Conservation (phyloP, 805 yeast genomes). For the Brettanomyces nanus region DNA sequence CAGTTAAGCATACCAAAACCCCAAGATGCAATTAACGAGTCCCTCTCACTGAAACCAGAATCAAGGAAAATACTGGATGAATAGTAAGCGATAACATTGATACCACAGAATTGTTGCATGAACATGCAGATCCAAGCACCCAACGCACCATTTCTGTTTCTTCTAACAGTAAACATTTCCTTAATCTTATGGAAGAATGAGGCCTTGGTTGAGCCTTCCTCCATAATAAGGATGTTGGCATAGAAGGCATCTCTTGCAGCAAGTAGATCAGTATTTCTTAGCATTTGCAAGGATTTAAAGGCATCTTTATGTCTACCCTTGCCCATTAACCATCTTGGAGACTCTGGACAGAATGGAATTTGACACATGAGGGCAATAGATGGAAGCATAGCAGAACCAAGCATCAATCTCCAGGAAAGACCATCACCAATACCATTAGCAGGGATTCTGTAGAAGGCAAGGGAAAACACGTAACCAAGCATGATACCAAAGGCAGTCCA, state of each 20-base stretch:
- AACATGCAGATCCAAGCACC: slow-evolving; percentile 81
- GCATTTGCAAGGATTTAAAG: slow-evolving; percentile 37
- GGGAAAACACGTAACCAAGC: slow-evolving; percentile 58
- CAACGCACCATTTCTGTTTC: slow-evolving; percentile 76
- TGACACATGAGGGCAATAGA: slow-evolving; percentile 53
- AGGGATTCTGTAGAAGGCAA: slow-evolving; percentile 54
- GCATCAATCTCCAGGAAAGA: slow-evolving; percentile 64
- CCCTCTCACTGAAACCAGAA: slow-evolving; percentile 53
- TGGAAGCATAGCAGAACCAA: slow-evolving; percentile 61
- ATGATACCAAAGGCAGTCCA: slow-evolving; percentile 71
- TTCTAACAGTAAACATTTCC: slow-evolving; percentile 61
- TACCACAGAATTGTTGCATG: slow-evolving; percentile 89
- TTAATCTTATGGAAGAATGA: slow-evolving; percentile 39
- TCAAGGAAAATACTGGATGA: slow-evolving; percentile 68
- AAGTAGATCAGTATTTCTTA: slow-evolving; percentile 43
- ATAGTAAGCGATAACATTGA: slow-evolving; percentile 81
- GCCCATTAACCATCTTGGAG: slow-evolving; percentile 75
- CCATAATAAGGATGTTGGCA: slow-evolving; percentile 55
- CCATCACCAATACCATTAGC: slow-evolving; percentile 38
- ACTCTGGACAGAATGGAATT: slow-evolving; percentile 63
- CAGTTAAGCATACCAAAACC: slow-evolving; percentile 82
- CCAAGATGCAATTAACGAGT: slow-evolving; percentile 71
- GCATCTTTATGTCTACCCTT: slow-evolving; percentile 56
- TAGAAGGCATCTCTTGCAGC: slow-evolving; percentile 70
- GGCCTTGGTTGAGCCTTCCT: slow-evolving; percentile 45